Evolutionary conservation across 805 yeast species (phyloP).

Genomic region (Yueomyces sp.): DNA sequence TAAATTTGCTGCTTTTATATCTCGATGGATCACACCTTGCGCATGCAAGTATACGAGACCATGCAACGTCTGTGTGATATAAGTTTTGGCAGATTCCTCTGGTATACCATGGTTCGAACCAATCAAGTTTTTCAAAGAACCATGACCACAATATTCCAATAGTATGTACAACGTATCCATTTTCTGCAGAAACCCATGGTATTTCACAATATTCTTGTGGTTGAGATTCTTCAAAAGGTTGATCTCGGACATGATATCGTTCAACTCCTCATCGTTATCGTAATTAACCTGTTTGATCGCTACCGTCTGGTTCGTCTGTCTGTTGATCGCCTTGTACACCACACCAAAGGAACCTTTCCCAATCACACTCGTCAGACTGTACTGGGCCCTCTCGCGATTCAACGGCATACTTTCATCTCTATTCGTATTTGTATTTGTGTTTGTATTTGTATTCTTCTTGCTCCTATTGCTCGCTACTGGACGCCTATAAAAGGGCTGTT

Average conservation of each 20-base stretch:
- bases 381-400: constrained; percentile 19
- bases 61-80: constrained; percentile 54
- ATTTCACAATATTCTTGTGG: constrained; percentile 84
- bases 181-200: constrained; percentile 78
- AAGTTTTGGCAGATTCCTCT: constrained; percentile 47
- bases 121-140: constrained; percentile 39
- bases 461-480: too few species aligned
- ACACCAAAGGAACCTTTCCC: constrained; percentile 91
- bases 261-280: constrained; percentile 61
- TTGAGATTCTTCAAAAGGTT: constrained; percentile 59
- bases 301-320: constrained; percentile 49
- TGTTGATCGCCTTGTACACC: constrained; percentile 65
- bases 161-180: constrained; percentile 60
- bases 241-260: constrained; percentile 48
- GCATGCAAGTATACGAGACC: constrained; percentile 62
- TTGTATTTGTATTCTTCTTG: too few species aligned
- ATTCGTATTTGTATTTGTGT: too few species aligned
- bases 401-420: background rate
- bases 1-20: constrained; percentile 87
- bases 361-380: constrained; percentile 43
- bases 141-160: constrained; percentile 56
- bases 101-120: constrained; percentile 28
- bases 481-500: too few species aligned
- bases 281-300: constrained; percentile 73
- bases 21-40: constrained; percentile 81